These are phyloP conservation scores for Brasenia schreberi DNA, from an alignment of 164 flowering plant species.

Conservation along the genomic window DNA sequence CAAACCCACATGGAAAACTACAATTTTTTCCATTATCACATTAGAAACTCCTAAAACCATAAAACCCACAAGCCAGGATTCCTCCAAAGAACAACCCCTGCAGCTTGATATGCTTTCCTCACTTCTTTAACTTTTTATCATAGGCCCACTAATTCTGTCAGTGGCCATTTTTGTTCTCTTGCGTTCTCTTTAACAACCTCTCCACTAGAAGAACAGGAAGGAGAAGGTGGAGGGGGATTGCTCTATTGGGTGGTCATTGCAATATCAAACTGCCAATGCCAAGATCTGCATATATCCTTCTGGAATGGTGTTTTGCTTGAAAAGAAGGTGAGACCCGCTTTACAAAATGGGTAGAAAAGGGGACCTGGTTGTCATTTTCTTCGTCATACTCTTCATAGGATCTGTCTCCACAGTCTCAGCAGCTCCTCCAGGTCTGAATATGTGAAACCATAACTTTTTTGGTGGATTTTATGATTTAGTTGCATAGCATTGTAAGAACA, in stretches of 20 bases:
- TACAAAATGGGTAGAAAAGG: neutral
- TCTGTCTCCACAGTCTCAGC: neutral
- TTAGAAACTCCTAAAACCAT: neutral
- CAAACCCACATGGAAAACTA: neutral
- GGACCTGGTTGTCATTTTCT: neutral
- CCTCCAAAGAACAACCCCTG: neutral
- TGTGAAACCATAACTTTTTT: neutral
- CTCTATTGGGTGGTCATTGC: neutral
- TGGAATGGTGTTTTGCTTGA: neutral
- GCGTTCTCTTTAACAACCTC: neutral
- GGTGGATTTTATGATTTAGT: neutral
- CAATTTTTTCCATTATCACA: neutral
- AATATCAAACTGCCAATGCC: neutral
- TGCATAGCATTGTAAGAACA: neutral
- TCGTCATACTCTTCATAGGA: neutral
- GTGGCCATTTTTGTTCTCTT: neutral
- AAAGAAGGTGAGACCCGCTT: neutral
- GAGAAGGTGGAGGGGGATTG: neutral
- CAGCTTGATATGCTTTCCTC: neutral
- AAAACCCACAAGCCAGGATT: neutral
- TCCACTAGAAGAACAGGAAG: neutral
- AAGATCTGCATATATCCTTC: neutral
- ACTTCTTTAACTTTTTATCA: neutral
- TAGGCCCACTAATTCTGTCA: neutral
- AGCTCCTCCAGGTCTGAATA: conserved; percentile 1